These are phyloP conservation scores for Calonectria hongkongensis DNA, from an alignment of 2,329 filamentous ascomycete genomes.

Conservation along the genomic window DNA sequence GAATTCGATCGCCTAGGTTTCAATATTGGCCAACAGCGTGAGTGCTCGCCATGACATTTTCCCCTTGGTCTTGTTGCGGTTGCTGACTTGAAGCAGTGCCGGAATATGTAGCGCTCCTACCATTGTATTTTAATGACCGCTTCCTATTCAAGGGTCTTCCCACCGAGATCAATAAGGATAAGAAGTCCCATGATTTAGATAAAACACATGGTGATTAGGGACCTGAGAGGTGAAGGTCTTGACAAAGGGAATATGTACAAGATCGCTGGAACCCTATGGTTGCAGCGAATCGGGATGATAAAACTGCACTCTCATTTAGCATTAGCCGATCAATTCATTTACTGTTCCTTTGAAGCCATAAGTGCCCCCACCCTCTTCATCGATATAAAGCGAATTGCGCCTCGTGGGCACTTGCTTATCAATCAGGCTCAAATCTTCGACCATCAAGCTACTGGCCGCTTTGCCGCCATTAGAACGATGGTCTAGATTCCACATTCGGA, in stretches of 20 bases:
- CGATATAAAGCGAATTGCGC: neutral
- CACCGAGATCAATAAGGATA: neutral
- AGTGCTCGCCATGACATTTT: neutral
- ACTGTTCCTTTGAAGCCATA: neutral
- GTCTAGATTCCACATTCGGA: neutral
- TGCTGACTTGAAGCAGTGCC: slow-evolving; percentile 8
- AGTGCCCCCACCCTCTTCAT: neutral
- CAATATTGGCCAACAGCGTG: neutral
- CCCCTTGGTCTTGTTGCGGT: neutral
- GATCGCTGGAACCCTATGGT: neutral
- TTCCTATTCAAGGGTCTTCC: neutral
- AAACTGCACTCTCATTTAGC: neutral
- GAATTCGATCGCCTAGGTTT: neutral
- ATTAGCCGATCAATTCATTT: neutral
- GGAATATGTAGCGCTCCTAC: slow-evolving; percentile 1
- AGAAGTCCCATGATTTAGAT: neutral
- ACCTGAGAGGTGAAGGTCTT: too few species aligned
- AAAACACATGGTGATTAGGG: neutral
- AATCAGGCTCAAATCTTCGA: neutral
- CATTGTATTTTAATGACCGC: neutral
- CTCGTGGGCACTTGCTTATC: neutral
- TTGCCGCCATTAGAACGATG: neutral
- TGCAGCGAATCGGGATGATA: neutral
- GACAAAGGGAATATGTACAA: neutral
- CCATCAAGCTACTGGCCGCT: neutral